Conservation (phyloP, 768 basidiomycete species). For the Botryobasidium botryosum region DNA sequence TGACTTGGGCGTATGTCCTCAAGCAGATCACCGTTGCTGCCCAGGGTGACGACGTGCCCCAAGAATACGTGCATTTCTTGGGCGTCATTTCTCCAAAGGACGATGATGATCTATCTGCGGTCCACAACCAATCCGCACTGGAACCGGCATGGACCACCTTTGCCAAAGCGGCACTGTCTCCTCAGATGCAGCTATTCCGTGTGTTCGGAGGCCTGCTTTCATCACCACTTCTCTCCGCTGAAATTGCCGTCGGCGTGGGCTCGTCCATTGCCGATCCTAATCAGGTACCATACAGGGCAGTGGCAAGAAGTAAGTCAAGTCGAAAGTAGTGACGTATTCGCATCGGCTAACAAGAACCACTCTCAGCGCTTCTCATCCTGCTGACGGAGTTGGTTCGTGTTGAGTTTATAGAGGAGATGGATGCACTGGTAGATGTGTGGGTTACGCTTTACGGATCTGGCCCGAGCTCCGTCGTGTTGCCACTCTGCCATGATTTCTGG, state of each 20-base stretch:
- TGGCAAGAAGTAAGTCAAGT: constrained; percentile 52
- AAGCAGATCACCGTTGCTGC: constrained; percentile 34
- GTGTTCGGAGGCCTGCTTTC: constrained; percentile 1
- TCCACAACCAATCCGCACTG: constrained; percentile 6
- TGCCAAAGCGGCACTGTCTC: background rate
- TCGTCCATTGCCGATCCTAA: constrained; percentile 61
- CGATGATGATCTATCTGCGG: too few species aligned
- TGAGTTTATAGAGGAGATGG: constrained; percentile 62
- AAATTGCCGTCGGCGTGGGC: constrained; percentile 48
- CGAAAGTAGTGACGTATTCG: background rate
- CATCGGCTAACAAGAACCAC: constrained; percentile 4
- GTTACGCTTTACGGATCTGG: constrained; percentile 64
- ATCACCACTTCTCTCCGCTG: constrained; percentile 53
- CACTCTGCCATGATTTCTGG: constrained; percentile 66
- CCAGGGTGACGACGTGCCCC: constrained; percentile 21
- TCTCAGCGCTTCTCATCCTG: constrained; percentile 54
- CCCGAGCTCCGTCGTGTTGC: constrained; percentile 39
- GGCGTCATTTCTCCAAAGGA: too few species aligned
- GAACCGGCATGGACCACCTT: constrained; percentile 1
- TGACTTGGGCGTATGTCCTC: constrained; percentile 76
- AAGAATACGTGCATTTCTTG: constrained; percentile 12
- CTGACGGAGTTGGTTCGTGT: constrained; percentile 58
- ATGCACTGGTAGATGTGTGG: constrained; percentile 58
- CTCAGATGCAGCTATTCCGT: constrained; percentile 4
- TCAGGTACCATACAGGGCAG: constrained; percentile 60